These are phyloP conservation scores for Eucalyptus fibrosa DNA, from an alignment of 345 rosid genomes.

Conservation along the genomic window DNA sequence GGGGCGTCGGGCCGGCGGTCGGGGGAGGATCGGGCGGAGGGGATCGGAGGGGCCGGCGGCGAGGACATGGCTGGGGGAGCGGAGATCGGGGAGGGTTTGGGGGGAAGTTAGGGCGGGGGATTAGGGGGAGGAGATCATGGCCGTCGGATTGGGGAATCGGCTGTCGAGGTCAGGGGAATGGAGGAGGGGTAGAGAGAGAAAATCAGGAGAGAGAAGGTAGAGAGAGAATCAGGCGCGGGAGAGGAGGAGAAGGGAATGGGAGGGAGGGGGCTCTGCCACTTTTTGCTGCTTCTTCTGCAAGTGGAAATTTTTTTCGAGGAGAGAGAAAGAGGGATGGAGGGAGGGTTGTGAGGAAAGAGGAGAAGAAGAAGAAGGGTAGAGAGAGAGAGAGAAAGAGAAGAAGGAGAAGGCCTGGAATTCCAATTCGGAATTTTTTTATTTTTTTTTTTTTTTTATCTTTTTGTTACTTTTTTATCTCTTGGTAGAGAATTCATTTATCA, in stretches of 20 bases:
- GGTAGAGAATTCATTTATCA: neutral
- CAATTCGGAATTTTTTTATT: neutral
- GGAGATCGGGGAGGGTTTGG: neutral
- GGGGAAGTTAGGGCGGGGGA: conserved; percentile 11
- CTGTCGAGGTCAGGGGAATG: neutral
- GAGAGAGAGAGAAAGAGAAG: neutral
- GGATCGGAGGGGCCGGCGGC: conserved; percentile 31
- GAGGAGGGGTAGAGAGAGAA: neutral
- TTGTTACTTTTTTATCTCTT: neutral
- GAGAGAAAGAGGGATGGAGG: neutral
- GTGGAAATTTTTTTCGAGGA: neutral
- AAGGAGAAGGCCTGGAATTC: neutral
- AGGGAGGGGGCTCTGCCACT: neutral
- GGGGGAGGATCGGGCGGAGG: conserved; percentile 35
- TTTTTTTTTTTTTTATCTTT: neutral
- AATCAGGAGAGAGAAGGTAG: neutral
- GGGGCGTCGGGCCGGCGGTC: conserved; percentile 3
- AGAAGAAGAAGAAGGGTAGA: neutral
- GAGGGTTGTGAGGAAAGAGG: neutral
- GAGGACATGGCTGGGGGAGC: conserved; percentile 24
- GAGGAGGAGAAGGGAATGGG: neutral
- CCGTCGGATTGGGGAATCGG: neutral
- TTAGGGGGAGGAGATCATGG: neutral
- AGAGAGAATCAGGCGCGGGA: neutral
- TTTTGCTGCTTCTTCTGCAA: neutral